These are phyloP conservation scores for Pestalotiopsis sp. DNA, from an alignment of 2,329 filamentous ascomycete species.

Conservation along the genomic window DNA sequence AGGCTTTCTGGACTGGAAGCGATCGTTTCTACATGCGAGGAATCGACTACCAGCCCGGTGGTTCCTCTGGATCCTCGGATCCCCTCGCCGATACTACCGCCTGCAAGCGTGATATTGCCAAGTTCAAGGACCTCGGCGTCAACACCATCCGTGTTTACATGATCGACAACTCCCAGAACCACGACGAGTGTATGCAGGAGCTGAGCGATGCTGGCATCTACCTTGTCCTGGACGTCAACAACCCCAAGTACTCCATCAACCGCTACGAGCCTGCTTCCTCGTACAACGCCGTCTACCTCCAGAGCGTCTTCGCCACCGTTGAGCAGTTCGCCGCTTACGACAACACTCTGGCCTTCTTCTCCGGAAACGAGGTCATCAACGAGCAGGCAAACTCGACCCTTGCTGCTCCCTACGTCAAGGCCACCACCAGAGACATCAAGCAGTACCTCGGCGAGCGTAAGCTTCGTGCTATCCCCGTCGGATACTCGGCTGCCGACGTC, in stretches of 20 bases:
- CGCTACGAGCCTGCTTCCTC: constrained; percentile 70
- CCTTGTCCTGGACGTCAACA: constrained; percentile 90
- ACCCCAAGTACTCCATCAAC: constrained; percentile 85
- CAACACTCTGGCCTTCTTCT: constrained; percentile 88
- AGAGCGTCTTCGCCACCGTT: constrained; percentile 82
- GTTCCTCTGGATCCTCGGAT: constrained; percentile 60
- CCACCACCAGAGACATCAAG: constrained; percentile 75
- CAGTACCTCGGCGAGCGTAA: constrained; percentile 65
- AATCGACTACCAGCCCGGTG: constrained; percentile 66
- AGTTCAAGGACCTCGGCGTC: constrained; percentile 84
- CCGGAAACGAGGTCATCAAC: constrained; percentile 80
- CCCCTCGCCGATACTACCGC: constrained; percentile 71
- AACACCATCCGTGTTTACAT: constrained; percentile 94
- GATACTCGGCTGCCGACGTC: constrained; percentile 80
- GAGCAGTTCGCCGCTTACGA: constrained; percentile 80
- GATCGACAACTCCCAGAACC: constrained; percentile 80
- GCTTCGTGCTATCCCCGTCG: constrained; percentile 71
- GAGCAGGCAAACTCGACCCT: constrained; percentile 62
- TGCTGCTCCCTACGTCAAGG: constrained; percentile 75
- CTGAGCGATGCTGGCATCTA: constrained; percentile 88
- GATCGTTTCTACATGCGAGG: constrained; percentile 62
- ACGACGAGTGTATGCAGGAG: constrained; percentile 82
- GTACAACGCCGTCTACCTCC: constrained; percentile 87
- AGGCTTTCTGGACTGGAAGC: constrained; percentile 59
- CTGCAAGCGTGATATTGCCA: constrained; percentile 78